A percentile compares a stretch with the other conserved stretches of the same genome.
Conservation (phyloP, 306 rosid genomes). For the Cicer chorassanicum region DNA sequence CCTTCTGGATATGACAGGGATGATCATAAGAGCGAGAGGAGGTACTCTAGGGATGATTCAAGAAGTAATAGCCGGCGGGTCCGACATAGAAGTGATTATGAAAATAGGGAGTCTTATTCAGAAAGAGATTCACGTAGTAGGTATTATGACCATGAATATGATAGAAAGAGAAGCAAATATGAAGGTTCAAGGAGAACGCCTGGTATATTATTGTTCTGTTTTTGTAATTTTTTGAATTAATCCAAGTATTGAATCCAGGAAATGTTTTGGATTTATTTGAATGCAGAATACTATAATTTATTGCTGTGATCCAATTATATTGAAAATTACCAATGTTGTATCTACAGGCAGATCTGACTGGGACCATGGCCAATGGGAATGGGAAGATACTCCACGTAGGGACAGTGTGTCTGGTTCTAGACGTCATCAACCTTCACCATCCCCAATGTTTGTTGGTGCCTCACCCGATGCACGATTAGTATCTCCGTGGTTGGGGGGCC, state of each 20-base stretch:
- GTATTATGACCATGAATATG: constrained; percentile 63
- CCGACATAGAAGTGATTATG: constrained; percentile 50
- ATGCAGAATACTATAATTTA: constrained; percentile 28
- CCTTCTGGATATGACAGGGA: constrained; percentile 63
- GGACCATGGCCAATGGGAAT: constrained; percentile 97
- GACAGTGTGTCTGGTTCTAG: constrained; percentile 66
- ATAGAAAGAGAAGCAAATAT: constrained; percentile 69
- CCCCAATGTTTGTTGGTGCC: constrained; percentile 91
- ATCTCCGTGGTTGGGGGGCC: constrained; percentile 93
- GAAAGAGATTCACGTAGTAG: constrained; percentile 68
- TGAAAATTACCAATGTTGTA: constrained; percentile 17
- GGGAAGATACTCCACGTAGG: constrained; percentile 90
- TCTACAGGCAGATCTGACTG: constrained; percentile 88
- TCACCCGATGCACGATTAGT: constrained; percentile 96
- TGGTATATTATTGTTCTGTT: constrained; percentile 51
- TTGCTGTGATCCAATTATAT: constrained; percentile 17
- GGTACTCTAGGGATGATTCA: constrained; percentile 56
- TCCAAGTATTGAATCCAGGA: constrained; percentile 25
- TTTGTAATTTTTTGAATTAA: constrained; percentile 24
- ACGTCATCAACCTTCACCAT: constrained; percentile 84
- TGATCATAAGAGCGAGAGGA: constrained; percentile 60
- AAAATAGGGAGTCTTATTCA: constrained; percentile 56
- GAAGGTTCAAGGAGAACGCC: constrained; percentile 82
- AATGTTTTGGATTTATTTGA: constrained; percentile 21
- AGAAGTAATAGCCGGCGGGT: constrained; percentile 59